A percentile compares a stretch with the other conserved stretches of the same genome.
Conservation (phyloP, 768 basidiomycete genomes). For the Trametes gibbosa region DNA sequence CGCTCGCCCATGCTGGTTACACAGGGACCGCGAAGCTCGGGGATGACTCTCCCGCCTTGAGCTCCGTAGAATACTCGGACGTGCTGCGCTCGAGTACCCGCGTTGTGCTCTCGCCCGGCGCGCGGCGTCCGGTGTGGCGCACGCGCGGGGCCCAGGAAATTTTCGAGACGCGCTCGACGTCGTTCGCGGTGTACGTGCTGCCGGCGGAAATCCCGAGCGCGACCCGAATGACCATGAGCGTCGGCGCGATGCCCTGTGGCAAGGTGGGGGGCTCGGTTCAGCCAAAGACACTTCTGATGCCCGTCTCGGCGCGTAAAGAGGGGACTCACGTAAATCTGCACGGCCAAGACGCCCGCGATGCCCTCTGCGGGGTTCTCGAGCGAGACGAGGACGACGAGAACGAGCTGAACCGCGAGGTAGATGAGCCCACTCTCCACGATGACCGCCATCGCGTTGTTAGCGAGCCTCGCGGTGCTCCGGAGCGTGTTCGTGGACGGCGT, state of each 20-base stretch:
- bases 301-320: too few relatives aligned
- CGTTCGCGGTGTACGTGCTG: not conserved
- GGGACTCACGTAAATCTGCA: conserved; percentile 39
- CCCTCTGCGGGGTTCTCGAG: conserved; percentile 34
- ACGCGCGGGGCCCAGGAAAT: not conserved
- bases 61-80: not conserved
- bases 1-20: not conserved
- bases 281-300: not conserved
- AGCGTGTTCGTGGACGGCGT: not conserved
- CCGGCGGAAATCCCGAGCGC: conserved; percentile 12
- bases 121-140: not conserved
- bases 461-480: not conserved
- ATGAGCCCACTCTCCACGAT: conserved; percentile 40
- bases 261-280: not conserved
- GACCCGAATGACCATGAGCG: conserved; percentile 21
- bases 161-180: not conserved
- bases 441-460: conserved; percentile 31
- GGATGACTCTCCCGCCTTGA: not conserved
- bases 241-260: conserved; percentile 22
- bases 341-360: conserved; percentile 35
- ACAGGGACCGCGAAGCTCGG: not conserved
- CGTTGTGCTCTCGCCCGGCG: not conserved
- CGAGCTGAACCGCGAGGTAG: conserved; percentile 38
- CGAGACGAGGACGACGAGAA: conserved; percentile 39
- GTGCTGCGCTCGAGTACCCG: not conserved